Evolutionary conservation across 768 basidiomycete species (phyloP).

Genomic region (Tricholoma sp.): DNA sequence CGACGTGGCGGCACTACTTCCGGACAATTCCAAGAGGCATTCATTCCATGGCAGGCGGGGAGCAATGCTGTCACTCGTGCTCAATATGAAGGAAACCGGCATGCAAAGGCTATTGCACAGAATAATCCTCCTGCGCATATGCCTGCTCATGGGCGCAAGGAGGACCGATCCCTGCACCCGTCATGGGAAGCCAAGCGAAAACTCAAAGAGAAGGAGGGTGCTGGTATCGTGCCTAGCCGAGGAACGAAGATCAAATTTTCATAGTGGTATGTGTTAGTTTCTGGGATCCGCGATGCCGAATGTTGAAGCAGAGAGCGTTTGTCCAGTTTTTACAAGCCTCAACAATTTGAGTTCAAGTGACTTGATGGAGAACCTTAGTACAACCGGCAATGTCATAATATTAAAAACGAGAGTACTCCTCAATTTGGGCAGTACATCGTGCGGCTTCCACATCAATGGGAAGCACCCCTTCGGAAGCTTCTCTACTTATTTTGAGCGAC

Average conservation of each 20-base stretch:
- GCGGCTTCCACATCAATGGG: no score
- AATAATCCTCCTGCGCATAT: constrained; percentile 1
- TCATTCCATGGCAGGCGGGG: neutral
- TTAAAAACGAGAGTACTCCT: no score
- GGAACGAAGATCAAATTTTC: constrained; percentile 83
- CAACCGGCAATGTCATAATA: neutral
- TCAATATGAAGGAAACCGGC: constrained; percentile 15
- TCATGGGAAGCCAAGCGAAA: constrained; percentile 95
- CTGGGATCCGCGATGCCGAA: neutral
- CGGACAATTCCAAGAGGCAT: neutral
- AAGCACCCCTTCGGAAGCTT: no score
- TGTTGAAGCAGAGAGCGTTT: neutral
- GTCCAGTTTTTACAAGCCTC: neutral
- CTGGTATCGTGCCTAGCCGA: constrained; percentile 58
- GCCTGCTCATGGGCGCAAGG: constrained; percentile 7
- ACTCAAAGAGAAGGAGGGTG: constrained; percentile 63
- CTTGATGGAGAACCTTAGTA: neutral
- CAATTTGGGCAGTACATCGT: no score
- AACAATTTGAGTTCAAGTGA: no score
- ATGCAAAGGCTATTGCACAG: constrained; percentile 6
- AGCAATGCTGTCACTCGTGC: constrained; percentile 14
- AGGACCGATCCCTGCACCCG: constrained; percentile 66
- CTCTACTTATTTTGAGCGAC: neutral
- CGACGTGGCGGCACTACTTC: constrained; percentile 2
- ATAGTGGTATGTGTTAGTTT: constrained; percentile 9